phyloP scores from a whole-genome alignment of 2,329 filamentous ascomycete species.

The Cucurbitaria berberidis region DNA sequence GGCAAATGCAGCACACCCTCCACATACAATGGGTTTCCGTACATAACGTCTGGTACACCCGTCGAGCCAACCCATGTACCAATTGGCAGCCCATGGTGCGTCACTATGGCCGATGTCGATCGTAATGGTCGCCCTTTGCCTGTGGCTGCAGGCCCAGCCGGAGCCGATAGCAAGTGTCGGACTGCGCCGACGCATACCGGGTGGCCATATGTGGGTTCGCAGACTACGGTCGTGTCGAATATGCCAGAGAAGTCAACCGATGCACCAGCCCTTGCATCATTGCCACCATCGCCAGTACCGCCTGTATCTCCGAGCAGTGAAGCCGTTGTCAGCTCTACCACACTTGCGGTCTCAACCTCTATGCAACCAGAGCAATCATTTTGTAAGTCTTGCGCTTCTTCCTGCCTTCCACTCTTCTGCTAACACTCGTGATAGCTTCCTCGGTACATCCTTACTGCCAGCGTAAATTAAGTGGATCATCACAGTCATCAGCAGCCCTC shows the following conservation, averaged over 20 bases:
- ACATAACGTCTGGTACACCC: not conserved
- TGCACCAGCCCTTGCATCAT: not conserved
- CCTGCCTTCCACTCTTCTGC: not conserved
- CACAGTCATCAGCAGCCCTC: not conserved
- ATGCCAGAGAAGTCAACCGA: not conserved
- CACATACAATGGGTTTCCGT: slow-evolving; percentile 13
- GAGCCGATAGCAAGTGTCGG: slow-evolving; percentile 2
- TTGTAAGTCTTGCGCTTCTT: not conserved
- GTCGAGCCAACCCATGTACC: not conserved
- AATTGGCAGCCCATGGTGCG: slow-evolving; percentile 1
- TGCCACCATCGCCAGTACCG: not conserved
- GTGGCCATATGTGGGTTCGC: not conserved
- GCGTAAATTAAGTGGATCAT: not conserved
- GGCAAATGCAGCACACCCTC: slow-evolving; percentile 15
- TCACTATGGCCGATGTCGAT: slow-evolving; percentile 13
- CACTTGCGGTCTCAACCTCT: not conserved
- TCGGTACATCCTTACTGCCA: slow-evolving; percentile 1
- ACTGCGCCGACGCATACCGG: not conserved
- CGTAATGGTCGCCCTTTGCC: slow-evolving; percentile 6
- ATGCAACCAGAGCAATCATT: not conserved
- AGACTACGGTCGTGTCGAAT: not conserved
- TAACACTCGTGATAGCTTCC: not conserved
- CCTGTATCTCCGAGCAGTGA: not conserved
- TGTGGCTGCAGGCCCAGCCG: slow-evolving; percentile 4
- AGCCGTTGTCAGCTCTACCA: not conserved